Conservation (phyloP, 768 basidiomycete genomes). For the Boletus subparvulus region DNA sequence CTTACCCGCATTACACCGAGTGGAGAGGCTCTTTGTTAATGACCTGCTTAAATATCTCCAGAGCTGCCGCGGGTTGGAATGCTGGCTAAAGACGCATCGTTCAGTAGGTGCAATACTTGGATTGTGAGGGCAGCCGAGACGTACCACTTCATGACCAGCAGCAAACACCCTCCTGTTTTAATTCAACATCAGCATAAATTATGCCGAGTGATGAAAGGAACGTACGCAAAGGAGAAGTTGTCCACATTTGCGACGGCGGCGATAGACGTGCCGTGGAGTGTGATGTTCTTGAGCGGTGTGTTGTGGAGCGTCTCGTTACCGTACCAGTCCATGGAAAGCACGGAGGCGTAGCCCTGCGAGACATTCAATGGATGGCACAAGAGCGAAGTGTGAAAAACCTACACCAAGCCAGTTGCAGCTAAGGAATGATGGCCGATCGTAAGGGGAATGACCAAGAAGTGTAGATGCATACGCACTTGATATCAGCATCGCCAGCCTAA, state of each 20-base stretch:
- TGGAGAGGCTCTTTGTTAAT: constrained; percentile 51
- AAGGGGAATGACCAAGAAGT: background rate
- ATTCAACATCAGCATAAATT: background rate
- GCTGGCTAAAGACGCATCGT: constrained; percentile 41
- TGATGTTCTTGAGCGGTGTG: constrained; percentile 53
- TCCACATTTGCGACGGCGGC: constrained; percentile 66
- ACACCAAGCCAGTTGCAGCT: constrained; percentile 36
- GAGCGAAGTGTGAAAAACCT: constrained; percentile 7
- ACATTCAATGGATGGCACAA: background rate
- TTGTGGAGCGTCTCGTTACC: constrained; percentile 40
- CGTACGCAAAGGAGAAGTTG: constrained; percentile 67
- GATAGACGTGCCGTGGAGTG: constrained; percentile 49
- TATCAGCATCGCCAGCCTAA: constrained; percentile 32
- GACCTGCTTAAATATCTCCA: constrained; percentile 46
- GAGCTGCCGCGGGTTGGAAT: background rate
- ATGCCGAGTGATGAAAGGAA: constrained; percentile 5
- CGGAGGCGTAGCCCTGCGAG: constrained; percentile 34
- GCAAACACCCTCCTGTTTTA: constrained; percentile 50
- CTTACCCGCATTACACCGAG: constrained; percentile 36
- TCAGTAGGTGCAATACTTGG: background rate
- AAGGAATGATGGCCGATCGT: background rate
- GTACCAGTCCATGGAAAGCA: constrained; percentile 48
- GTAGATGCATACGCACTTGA: constrained; percentile 17
- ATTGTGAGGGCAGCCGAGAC: constrained; percentile 19
- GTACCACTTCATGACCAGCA: constrained; percentile 64